These are phyloP conservation scores for Cyclocybe aegerita DNA, from an alignment of 768 basidiomycete species.

Conservation along the genomic window DNA sequence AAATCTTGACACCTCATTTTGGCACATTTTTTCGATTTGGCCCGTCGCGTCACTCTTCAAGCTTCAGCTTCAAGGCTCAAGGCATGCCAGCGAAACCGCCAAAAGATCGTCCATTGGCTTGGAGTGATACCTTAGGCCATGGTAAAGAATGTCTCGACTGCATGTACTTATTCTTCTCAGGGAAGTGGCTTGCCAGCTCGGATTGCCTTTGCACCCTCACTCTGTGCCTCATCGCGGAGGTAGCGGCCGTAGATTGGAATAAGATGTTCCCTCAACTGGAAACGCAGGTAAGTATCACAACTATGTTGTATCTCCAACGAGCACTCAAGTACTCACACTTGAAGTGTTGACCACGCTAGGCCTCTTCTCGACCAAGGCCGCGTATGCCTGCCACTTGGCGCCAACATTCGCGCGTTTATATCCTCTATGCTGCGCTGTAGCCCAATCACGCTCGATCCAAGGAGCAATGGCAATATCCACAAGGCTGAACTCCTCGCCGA, in stretches of 20 bases:
- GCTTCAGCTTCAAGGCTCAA: too few species aligned
- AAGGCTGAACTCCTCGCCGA: slow-evolving; percentile 51
- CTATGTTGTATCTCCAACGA: neutral
- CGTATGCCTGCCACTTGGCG: slow-evolving; percentile 44
- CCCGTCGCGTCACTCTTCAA: too few species aligned
- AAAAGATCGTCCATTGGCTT: too few species aligned
- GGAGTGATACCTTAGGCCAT: too few species aligned
- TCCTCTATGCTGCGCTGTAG: slow-evolving; percentile 47
- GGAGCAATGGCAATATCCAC: slow-evolving; percentile 58
- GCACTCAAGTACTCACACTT: slow-evolving; percentile 27
- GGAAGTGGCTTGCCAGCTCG: slow-evolving; percentile 44
- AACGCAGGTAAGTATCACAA: neutral
- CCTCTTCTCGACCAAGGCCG: slow-evolving; percentile 37
- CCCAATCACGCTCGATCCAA: slow-evolving; percentile 48
- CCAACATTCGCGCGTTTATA: slow-evolving; percentile 44
- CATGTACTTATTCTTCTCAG: slow-evolving; percentile 11
- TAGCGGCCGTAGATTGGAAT: slow-evolving; percentile 52
- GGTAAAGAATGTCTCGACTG: too few species aligned
- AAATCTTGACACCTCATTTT: too few species aligned
- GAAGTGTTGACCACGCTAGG: slow-evolving; percentile 47
- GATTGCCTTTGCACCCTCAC: slow-evolving; percentile 51
- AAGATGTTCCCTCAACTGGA: slow-evolving; percentile 34
- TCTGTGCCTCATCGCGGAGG: slow-evolving; percentile 54
- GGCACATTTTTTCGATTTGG: too few species aligned
- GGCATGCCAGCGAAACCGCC: too few species aligned